These are phyloP conservation scores for Hyphodiscus sp. DNA, from an alignment of 2,329 filamentous ascomycete species.

Conservation along the genomic window DNA sequence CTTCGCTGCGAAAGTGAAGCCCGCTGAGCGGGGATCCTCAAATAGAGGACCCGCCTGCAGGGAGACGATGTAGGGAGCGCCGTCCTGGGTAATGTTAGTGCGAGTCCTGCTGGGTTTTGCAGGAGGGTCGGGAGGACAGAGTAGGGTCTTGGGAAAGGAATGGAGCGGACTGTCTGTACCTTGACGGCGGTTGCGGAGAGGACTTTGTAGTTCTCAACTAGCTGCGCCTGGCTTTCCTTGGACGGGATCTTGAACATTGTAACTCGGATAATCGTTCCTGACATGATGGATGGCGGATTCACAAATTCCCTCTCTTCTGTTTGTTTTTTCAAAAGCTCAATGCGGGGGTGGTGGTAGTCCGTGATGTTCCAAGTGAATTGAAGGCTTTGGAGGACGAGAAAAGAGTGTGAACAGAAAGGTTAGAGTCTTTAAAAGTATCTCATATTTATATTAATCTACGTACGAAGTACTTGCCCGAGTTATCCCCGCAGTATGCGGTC, in stretches of 20 bases:
- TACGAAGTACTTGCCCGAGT: too few species aligned
- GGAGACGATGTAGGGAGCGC: slow-evolving; percentile 49
- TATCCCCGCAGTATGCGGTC: too few species aligned
- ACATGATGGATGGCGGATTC: slow-evolving; percentile 17
- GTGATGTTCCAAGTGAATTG: too few species aligned
- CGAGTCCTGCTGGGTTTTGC: background rate
- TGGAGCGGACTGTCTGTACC: slow-evolving; percentile 9
- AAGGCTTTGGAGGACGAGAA: too few species aligned
- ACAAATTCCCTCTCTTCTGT: too few species aligned
- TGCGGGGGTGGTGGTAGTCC: too few species aligned
- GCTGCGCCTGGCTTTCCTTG: slow-evolving; percentile 35
- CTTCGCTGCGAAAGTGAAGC: slow-evolving; percentile 47
- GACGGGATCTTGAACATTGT: slow-evolving; percentile 48
- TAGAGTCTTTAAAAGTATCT: too few species aligned
- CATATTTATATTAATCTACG: too few species aligned
- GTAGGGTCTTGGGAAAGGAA: background rate
- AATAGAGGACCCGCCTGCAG: slow-evolving; percentile 41
- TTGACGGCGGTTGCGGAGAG: slow-evolving; percentile 38
- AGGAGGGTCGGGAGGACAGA: background rate
- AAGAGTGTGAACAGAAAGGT: too few species aligned
- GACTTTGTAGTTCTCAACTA: slow-evolving; percentile 34
- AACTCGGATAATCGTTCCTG: slow-evolving; percentile 37
- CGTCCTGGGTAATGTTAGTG: slow-evolving; percentile 38
- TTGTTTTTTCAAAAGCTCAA: too few species aligned
- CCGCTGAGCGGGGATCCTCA: slow-evolving; percentile 45